Percentiles rank a stretch among this genome's conserved stretches.
phyloP scores from a whole-genome alignment of 2,329 filamentous ascomycete genomes.

The Fusarium oxysporum region DNA sequence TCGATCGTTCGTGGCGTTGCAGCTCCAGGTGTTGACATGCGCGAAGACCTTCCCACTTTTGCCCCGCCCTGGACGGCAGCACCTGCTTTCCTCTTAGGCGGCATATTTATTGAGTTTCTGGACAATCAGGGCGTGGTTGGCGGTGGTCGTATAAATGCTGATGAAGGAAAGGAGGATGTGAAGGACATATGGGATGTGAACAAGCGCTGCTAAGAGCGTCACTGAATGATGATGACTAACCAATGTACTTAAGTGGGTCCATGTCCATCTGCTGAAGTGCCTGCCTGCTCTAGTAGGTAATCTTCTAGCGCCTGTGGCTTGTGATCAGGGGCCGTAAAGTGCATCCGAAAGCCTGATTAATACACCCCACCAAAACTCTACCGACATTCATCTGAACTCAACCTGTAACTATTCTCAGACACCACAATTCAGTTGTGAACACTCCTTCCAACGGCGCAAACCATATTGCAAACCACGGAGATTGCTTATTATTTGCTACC shows the following conservation, averaged over 20 bases:
- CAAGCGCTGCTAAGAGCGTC: constrained; percentile 16
- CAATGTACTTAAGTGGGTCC: background rate
- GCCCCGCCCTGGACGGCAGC: constrained; percentile 58
- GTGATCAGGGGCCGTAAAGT: constrained; percentile 19
- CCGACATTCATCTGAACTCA: constrained; percentile 10
- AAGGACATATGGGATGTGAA: background rate
- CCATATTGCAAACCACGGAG: background rate
- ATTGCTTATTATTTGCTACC: background rate
- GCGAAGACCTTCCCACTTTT: constrained; percentile 68
- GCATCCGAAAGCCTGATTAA: constrained; percentile 26
- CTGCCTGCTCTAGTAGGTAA: background rate
- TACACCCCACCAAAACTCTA: constrained; percentile 37
- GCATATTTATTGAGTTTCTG: constrained; percentile 61
- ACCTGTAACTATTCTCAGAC: constrained; percentile 2
- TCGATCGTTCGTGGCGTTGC: constrained; percentile 69
- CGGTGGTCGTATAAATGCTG: constrained; percentile 12
- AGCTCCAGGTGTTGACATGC: constrained; percentile 69
- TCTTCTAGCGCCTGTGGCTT: background rate
- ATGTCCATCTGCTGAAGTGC: background rate
- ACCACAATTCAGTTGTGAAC: background rate
- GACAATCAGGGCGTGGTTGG: constrained; percentile 4
- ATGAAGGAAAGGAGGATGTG: background rate
- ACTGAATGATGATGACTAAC: constrained; percentile 35
- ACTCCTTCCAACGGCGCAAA: background rate
- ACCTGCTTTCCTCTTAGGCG: constrained; percentile 76